These are phyloP conservation scores for Fusarium redolens DNA, from an alignment of 2,329 filamentous ascomycete genomes.

Conservation along the genomic window DNA sequence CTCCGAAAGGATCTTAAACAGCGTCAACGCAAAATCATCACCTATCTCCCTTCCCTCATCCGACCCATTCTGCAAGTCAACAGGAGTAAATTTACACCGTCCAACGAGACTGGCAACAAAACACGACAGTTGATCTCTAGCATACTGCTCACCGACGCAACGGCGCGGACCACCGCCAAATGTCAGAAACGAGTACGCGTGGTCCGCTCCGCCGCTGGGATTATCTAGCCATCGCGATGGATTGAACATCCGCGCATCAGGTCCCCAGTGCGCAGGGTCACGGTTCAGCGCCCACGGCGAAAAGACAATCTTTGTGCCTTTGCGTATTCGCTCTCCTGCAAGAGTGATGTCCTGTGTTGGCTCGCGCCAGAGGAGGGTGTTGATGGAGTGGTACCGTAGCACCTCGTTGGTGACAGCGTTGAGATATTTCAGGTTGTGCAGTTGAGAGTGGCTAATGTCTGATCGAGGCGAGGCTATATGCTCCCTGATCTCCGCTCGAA, in stretches of 20 bases:
- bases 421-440: not conserved
- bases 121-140: not conserved
- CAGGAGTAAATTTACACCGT: not conserved
- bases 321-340: not conserved
- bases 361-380: not conserved
- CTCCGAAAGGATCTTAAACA: not conserved
- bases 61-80: not conserved
- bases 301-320: not conserved
- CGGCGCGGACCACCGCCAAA: not conserved
- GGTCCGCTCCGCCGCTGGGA: not conserved
- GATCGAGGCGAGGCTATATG: not conserved
- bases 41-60: not conserved
- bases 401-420: not conserved
- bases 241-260: fast-evolving
- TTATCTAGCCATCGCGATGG: not conserved
- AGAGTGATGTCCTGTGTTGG: not conserved
- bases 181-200: not conserved
- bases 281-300: not conserved
- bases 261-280: not conserved
- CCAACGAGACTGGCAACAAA: not conserved
- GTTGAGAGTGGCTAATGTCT: not conserved
- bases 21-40: not conserved
- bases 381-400: fast-evolving
- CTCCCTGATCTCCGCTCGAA: not conserved
- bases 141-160: not conserved